A percentile compares a stretch with the other conserved stretches of the same genome.
Evolutionary conservation across 169 alveolate species (phyloP).

Genomic region (Eimeria tenella): DNA sequence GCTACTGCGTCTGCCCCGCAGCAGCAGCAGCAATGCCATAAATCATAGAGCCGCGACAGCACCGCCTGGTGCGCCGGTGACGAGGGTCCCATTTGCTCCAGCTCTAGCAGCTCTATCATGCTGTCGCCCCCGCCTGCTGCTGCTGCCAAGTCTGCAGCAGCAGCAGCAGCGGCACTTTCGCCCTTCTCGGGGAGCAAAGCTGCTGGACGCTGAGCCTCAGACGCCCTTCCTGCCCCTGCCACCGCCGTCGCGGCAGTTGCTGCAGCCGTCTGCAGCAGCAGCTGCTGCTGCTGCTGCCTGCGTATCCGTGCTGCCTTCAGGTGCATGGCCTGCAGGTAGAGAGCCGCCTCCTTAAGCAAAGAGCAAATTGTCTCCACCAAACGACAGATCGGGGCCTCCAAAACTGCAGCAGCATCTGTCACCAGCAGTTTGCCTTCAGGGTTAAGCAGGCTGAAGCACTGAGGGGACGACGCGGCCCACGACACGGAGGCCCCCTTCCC

Average conservation of each 20-base stretch:
- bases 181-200: not conserved
- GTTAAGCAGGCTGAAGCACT: constrained; percentile 20
- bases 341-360: constrained; percentile 37
- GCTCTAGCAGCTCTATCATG: not conserved
- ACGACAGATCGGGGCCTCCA: constrained; percentile 45
- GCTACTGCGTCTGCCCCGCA: constrained; percentile 44
- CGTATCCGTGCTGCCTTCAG: not conserved
- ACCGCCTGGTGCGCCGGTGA: constrained; percentile 55
- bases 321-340: constrained; percentile 28
- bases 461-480: constrained; percentile 45
- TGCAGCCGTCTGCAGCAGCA: constrained; percentile 1
- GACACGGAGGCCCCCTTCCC: not conserved
- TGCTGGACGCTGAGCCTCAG: not conserved
- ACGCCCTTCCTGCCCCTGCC: not conserved
- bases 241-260: not conserved
- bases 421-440: constrained; percentile 70
- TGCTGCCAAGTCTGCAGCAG: not conserved
- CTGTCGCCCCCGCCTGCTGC: not conserved
- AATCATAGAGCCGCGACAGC: constrained; percentile 38
- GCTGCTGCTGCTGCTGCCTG: not conserved
- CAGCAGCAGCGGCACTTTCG: not conserved
- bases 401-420: not conserved
- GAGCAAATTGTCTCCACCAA: constrained; percentile 41
- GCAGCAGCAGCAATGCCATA: constrained; percentile 70
- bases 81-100: not conserved